Base-by-base conservation (phyloP, 495 filamentous ascomycete genomes). In the Geopyxis carbonaria region DNA sequence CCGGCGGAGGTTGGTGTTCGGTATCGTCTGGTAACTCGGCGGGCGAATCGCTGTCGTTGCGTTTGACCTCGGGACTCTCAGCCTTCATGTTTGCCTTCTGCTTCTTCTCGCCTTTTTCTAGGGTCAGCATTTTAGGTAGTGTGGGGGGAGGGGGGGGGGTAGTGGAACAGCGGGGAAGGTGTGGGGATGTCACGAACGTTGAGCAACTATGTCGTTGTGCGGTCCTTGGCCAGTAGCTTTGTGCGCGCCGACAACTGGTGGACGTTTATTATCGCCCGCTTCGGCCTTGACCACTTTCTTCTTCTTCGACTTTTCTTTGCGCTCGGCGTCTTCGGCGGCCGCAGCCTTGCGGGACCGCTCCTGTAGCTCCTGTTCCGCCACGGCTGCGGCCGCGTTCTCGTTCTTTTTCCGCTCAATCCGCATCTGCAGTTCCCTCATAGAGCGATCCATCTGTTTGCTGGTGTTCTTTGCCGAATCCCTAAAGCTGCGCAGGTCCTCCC, bases 1-100 rank as follows among this genome's bases (percentile, higher is more conserved):
- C 74, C 1, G 84, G 80, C n/a, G 76, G 69, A 4, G 77, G 79
- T 56, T 84, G 86, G 51, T 81, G 76, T 59, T 65, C 68, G 28
- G 56, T 43, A 30, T 56, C 51, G 3, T 65, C 62, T 6, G 61
- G 65, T 2, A 62, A 63, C 31, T 61, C 61, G 14, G 68, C 76
- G 23, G 69, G 67, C 4, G 82, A 86, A 25, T 72, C 75, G 51
- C 72, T 77, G 1, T 65, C 72, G 9, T 73, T 73, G 21, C 69
- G 68, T 31, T 64, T 66, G 22, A 63, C 68, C 31, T 36, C 43
- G 24, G 41, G 34, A 35, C 63, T 64, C 22, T 60, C 64, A 15
- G 52, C 35, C 39, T 68, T 70, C 31, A 63, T 56, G n/a, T n/a
- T n/a, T 13, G 33, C 45, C 33, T 64, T 64, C 41, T 67, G 71